These are phyloP conservation scores for Lippia alba DNA, from an alignment of 305 asterid genomes.

Conservation along the genomic window DNA sequence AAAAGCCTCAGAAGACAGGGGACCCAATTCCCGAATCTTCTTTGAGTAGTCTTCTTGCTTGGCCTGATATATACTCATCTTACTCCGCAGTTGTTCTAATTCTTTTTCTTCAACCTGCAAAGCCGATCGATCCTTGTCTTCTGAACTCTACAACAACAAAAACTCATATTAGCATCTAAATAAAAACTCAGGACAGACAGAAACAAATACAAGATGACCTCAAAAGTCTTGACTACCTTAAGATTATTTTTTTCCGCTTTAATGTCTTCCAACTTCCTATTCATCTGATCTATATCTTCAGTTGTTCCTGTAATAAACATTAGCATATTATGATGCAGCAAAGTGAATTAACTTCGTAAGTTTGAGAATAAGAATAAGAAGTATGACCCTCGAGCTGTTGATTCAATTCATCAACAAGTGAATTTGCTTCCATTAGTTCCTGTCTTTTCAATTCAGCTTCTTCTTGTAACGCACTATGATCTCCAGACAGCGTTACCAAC, in stretches of 20 bases:
- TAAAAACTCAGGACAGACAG: conserved; percentile 25
- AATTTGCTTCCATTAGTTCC: conserved; percentile 71
- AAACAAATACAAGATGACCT: conserved; percentile 11
- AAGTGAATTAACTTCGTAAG: conserved; percentile 26
- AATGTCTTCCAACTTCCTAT: conserved; percentile 65
- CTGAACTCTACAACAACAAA: conserved; percentile 59
- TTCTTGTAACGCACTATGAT: conserved; percentile 64
- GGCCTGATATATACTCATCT: conserved; percentile 72
- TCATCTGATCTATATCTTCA: conserved; percentile 60
- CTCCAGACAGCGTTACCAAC: conserved; percentile 78
- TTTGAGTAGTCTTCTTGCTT: conserved; percentile 96
- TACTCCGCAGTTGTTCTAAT: conserved; percentile 81
- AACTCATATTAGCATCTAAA: conserved; percentile 36
- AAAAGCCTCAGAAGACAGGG: conserved; percentile 96
- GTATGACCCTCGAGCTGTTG: conserved; percentile 76
- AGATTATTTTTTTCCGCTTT: conserved; percentile 73
- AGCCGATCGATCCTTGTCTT: conserved; percentile 74
- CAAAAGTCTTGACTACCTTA: conserved; percentile 84
- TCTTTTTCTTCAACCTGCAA: conserved; percentile 92
- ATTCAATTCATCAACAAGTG: conserved; percentile 64
- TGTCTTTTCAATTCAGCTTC: conserved; percentile 89
- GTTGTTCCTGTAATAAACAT: conserved; percentile 62
- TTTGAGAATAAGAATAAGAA: conserved; percentile 27
- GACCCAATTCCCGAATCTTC: conserved; percentile 97
- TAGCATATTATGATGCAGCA: conserved; percentile 24